Evolutionary conservation across 2,329 filamentous ascomycete genomes (phyloP), one percentile per base, ranked within the genome.

Genomic region (Penicillium sclerotiorum): DNA sequence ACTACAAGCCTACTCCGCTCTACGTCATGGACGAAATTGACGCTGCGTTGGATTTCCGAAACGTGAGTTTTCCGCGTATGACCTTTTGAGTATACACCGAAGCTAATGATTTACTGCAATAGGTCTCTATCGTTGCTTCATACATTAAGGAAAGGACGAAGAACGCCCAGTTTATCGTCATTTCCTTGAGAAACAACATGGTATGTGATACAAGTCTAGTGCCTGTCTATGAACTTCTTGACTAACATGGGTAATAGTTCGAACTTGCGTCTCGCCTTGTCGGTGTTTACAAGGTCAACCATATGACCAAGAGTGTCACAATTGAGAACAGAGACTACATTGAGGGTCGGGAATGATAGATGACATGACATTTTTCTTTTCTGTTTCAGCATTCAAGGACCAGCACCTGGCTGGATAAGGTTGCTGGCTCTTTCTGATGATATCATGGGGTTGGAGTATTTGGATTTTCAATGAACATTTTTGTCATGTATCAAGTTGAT

Each of bases 11-110:
- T 8, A 99, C 94, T 54, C 94, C 94, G 45, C 74, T 99, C 55
- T 99, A 99, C 71, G 94, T 99, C 64, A 99, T 99, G 94, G 94
- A 99, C 74, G 94, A 99, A 77, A 99, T 99, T 70, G 94, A 99
- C 73, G 94, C 94, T 18, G 94, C 94, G 23, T 75, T 99, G 75
- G 94, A 99, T 77, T 99, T 99, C 80, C 81, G 92, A 75, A 99
- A 99, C 69, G 94, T 95, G 68, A 86, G 89, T 84, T 15, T 12
- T 20, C n/a, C 37, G 9, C 21, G 2, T 3, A 28, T 18, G n/a
- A 22, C 50, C 18, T 35, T 9, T n/a, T 33, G 15, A 22, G 5
- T 36, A 22, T 32, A 5, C 5, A 20, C 15, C 33, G 7, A 9
- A 32, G n/a, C n/a, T 30, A 30, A 55, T 63, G 52, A 62, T 28